These are phyloP conservation scores for Fusarium sterilihyphosum DNA, from an alignment of 2,329 filamentous ascomycete genomes.

Conservation along the genomic window DNA sequence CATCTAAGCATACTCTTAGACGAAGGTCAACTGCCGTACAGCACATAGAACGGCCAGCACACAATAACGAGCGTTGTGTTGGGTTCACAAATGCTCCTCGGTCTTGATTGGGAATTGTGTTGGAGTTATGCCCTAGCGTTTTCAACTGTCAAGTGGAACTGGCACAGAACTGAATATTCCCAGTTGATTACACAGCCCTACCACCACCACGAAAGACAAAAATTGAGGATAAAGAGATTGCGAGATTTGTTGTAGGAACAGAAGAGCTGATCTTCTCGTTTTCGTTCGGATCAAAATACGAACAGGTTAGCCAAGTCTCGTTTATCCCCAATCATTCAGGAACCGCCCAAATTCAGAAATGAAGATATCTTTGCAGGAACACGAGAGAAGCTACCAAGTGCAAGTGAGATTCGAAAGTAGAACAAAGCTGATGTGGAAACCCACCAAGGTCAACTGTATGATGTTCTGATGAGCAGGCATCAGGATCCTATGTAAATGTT, in stretches of 20 bases:
- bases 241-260: background rate
- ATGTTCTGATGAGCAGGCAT: background rate
- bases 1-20: too few species aligned
- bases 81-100: too few species aligned
- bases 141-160: background rate
- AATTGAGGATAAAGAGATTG: accelerated
- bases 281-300: background rate
- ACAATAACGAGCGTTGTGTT: too few species aligned
- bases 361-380: background rate
- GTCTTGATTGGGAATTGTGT: too few species aligned
- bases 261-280: accelerated
- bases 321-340: background rate
- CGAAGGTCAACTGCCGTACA: too few species aligned
- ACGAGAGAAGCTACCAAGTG: background rate
- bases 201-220: accelerated
- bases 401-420: background rate
- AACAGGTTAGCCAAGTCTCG: background rate
- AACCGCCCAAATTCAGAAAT: background rate
- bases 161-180: background rate
- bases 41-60: too few species aligned
- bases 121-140: background rate
- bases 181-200: accelerated
- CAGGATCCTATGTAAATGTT: background rate
- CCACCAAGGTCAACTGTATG: background rate
- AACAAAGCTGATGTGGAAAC: background rate